These are phyloP conservation scores for Spinacia oleracea DNA, from an alignment of 179 eudicot species.

Conservation along the genomic window DNA sequence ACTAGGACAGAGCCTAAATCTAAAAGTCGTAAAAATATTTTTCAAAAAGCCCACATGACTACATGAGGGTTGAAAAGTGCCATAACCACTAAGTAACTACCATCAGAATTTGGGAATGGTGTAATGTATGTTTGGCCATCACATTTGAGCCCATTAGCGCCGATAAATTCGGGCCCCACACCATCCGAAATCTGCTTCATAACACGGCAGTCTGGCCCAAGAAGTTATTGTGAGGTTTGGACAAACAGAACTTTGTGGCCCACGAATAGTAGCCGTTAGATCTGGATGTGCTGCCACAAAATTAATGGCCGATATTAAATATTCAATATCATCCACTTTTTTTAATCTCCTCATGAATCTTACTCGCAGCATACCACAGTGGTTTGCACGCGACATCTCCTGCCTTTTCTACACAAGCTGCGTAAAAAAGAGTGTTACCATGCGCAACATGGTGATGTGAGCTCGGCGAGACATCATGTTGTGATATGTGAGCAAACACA, in stretches of 20 bases:
- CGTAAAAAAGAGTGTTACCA: slow-evolving; percentile 45
- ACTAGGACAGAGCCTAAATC: too few relatives aligned
- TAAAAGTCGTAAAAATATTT: too few relatives aligned
- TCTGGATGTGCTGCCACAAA: slow-evolving; percentile 44
- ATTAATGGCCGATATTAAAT: slow-evolving; percentile 49
- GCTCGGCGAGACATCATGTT: too few relatives aligned
- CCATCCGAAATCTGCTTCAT: slow-evolving; percentile 37
- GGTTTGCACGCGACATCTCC: slow-evolving; percentile 38
- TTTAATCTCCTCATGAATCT: slow-evolving; percentile 36
- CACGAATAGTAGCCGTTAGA: slow-evolving; percentile 30
- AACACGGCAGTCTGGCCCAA: slow-evolving; percentile 44
- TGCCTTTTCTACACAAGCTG: slow-evolving; percentile 34
- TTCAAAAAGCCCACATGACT: too few relatives aligned
- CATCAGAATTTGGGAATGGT: slow-evolving; percentile 38
- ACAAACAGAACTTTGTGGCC: slow-evolving; percentile 29
- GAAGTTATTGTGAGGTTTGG: slow-evolving; percentile 48
- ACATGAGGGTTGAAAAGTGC: slow-evolving; percentile 36
- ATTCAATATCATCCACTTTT: slow-evolving; percentile 38
- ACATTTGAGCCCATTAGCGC: slow-evolving; percentile 31
- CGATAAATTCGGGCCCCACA: slow-evolving; percentile 40
- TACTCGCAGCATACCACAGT: slow-evolving; percentile 28
- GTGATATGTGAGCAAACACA: too few relatives aligned
- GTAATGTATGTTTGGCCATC: slow-evolving; percentile 42
- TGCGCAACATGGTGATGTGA: too few relatives aligned
- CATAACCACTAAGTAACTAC: slow-evolving; percentile 31